Conservation (phyloP, 352 stramenopile species). For the Phytopythium boreale region DNA sequence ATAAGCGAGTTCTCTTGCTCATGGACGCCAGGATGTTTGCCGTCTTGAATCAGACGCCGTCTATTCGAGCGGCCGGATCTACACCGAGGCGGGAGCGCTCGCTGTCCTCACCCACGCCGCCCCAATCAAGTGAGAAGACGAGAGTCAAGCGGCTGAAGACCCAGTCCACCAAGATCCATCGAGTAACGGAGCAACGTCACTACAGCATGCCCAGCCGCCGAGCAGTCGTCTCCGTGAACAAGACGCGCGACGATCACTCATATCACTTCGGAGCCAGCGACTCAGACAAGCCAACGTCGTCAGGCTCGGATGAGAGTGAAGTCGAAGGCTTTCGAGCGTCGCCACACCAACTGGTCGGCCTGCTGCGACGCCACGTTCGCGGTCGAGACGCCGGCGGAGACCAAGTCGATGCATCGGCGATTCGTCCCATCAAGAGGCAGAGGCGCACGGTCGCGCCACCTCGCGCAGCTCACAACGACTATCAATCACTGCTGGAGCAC, state of each 20-base stretch:
- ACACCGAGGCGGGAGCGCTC: not conserved
- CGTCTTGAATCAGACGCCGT: not conserved
- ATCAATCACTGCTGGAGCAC: not conserved
- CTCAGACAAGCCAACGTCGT: not conserved
- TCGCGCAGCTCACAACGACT: not conserved
- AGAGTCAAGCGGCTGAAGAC: not conserved
- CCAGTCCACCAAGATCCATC: not conserved
- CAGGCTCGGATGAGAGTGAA: not conserved
- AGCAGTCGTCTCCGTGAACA: not conserved
- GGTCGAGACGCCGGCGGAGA: no score
- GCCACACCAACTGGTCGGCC: not conserved
- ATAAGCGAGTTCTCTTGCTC: not conserved
- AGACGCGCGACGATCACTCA: not conserved
- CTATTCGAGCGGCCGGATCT: not conserved
- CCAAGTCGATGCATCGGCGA: no score
- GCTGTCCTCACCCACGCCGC: no score
- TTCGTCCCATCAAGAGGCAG: no score
- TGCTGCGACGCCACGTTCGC: not conserved
- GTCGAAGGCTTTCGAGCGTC: not conserved
- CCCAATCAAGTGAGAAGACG: not conserved
- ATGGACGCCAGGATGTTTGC: not conserved
- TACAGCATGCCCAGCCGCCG: not conserved
- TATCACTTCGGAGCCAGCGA: not conserved
- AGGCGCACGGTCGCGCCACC: no score
- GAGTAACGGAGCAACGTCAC: not conserved